These are phyloP conservation scores for Trapa incisa DNA, from an alignment of 345 rosid species.

Conservation along the genomic window DNA sequence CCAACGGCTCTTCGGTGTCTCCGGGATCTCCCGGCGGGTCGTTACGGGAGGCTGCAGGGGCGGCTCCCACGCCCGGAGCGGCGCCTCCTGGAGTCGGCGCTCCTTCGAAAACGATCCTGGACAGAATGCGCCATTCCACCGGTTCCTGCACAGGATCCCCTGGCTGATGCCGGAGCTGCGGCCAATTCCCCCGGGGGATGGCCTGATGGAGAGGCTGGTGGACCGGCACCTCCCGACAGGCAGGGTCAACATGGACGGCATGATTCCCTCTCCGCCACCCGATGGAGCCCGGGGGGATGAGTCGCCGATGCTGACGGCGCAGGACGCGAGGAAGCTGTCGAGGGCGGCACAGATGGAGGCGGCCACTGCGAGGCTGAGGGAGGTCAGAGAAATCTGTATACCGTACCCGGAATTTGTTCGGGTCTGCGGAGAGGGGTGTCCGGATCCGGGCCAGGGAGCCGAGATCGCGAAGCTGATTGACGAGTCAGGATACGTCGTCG, in stretches of 20 bases:
- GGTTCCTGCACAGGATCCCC: conserved; percentile 52
- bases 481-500: conserved; percentile 67
- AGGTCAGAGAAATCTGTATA: conserved; percentile 39
- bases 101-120: conserved; percentile 46
- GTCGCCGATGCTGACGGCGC: conserved; percentile 23
- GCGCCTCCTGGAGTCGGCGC: conserved; percentile 16
- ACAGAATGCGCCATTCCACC: conserved; percentile 43
- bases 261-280: conserved; percentile 23
- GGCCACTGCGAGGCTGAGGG: conserved; percentile 47
- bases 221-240: conserved; percentile 33
- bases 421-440: conserved; percentile 40
- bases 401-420: conserved; percentile 41
- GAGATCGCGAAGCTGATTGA: conserved; percentile 54
- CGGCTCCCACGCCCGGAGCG: conserved; percentile 26
- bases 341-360: conserved; percentile 56
- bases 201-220: conserved; percentile 42
- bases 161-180: conserved; percentile 23
- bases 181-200: conserved; percentile 23
- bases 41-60: conserved; percentile 24
- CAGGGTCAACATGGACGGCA: conserved; percentile 44
- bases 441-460: conserved; percentile 41
- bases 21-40: conserved; percentile 35
- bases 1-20: conserved; percentile 41
- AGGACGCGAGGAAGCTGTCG: conserved; percentile 60
- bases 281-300: conserved; percentile 6